Evolutionary conservation across 2,329 filamentous ascomycete genomes (phyloP).

Genomic region (Colletotrichum sp.): DNA sequence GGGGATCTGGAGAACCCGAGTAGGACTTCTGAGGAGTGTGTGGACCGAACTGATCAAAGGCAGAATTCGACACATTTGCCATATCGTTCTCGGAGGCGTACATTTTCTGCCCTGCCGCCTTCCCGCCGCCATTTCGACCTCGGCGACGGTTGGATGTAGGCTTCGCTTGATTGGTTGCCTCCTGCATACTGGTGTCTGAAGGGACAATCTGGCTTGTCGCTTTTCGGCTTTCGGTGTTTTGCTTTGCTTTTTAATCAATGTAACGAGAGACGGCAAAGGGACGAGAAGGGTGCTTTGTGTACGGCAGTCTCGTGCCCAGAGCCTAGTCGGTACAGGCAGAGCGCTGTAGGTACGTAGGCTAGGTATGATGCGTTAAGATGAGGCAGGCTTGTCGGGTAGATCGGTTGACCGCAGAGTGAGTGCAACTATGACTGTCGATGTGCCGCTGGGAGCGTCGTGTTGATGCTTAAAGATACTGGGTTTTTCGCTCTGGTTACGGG

Average conservation of each 20-base stretch:
- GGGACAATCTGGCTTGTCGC: neutral
- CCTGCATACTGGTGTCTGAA: conserved; percentile 32
- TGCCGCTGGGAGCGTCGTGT: neutral
- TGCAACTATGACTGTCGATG: neutral
- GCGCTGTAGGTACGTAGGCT: neutral
- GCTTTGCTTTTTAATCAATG: neutral
- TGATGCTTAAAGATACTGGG: neutral
- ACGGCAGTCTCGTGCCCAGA: neutral
- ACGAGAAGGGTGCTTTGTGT: neutral
- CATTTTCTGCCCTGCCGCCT: conserved; percentile 50
- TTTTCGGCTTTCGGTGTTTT: neutral
- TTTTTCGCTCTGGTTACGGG: neutral
- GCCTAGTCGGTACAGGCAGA: neutral
- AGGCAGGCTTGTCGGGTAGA: neutral
- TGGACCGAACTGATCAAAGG: conserved; percentile 38
- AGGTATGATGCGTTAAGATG: neutral
- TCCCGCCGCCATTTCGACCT: conserved; percentile 35
- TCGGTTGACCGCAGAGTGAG: neutral
- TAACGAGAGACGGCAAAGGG: neutral
- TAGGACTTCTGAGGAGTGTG: conserved; percentile 53
- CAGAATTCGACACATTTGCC: conserved; percentile 28
- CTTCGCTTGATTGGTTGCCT: conserved; percentile 34
- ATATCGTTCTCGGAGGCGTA: conserved; percentile 65
- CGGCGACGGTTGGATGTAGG: conserved; percentile 40
- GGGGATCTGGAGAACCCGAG: conserved; percentile 38